Evolutionary conservation across 2,329 filamentous ascomycete genomes (phyloP), one percentile per base, ranked within the genome.

Genomic region (Aureobasidium melanogenum): DNA sequence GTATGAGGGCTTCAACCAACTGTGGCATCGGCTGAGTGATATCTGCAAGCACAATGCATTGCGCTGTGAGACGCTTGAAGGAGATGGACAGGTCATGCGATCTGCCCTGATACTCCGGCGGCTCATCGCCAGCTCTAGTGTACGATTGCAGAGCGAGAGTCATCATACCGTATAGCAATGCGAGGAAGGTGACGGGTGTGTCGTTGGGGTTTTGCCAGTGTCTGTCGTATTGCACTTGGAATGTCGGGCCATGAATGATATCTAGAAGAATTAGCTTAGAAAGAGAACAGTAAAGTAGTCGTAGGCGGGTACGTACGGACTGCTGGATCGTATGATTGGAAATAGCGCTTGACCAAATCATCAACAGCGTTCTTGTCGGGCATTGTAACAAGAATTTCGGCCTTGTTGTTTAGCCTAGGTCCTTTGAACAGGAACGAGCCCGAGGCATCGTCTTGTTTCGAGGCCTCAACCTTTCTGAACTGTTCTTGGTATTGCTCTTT

Each of bases 401-500:
- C 77, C 67, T 89, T 88, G 43, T 86, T 86, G 14, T 87, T 86
- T 10, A 86, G 82, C 52, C 87, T 79, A 65, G 81, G 80, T 1
- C 87, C 85, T 57, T 89, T 89, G 64, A 96, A 87, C 10, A 97
- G 77, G 66, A 97, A 87, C 0, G 88, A 87, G 1, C 88, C 89
- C 1, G 88, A 88, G 62, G 85, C 84, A 62, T 80, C 75, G 38
- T 79, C 77, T 50, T 76, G 73, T 68, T 88, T 90, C 41, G 84
- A 84, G 47, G 84, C 84, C 71, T 87, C 83, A 56, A 96, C 85
- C 67, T 85, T 88, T 67, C 89, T 85, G 67, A 90, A 85, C 43
- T 92, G 91, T 62, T 86, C 86, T 70, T 95, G 90, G 63, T 93
- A 81, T 66, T 97, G 91, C 70, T 94, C 92, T 73, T 94, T 95